Conservation (phyloP, 805 yeast genomes). For the Komagataella mondaviorum region DNA sequence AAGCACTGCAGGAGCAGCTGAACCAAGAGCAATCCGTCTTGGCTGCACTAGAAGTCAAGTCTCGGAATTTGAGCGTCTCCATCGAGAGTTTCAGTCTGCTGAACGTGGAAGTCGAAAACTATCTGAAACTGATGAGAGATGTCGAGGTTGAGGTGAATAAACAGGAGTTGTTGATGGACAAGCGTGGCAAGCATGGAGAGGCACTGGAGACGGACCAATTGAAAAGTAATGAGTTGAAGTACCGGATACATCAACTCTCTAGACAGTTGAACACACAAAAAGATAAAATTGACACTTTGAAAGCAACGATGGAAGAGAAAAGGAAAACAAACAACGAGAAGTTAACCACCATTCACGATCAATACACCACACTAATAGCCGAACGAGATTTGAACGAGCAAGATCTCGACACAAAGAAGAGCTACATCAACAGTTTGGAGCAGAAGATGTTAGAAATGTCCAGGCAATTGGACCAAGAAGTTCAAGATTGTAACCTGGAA, state of each 20-base stretch:
- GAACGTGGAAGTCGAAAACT: constrained; percentile 28
- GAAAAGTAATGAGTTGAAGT: constrained; percentile 23
- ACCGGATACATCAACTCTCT: constrained; percentile 31
- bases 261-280: constrained; percentile 34
- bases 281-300: constrained; percentile 31
- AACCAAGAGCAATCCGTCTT: constrained; percentile 23
- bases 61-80: constrained; percentile 37
- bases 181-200: constrained; percentile 25
- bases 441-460: constrained; percentile 23
- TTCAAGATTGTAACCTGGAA: constrained; percentile 37
- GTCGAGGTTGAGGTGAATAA: constrained; percentile 29
- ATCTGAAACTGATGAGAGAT: constrained; percentile 33
- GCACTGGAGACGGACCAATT: constrained; percentile 22
- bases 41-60: constrained; percentile 28
- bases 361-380: constrained; percentile 32
- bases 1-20: constrained; percentile 34
- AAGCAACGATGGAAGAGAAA: constrained; percentile 30
- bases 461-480: constrained; percentile 35
- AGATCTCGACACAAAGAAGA: constrained; percentile 32
- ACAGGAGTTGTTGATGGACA: constrained; percentile 25
- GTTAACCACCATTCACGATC: constrained; percentile 27
- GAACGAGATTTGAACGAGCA: constrained; percentile 34
- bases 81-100: constrained; percentile 44
- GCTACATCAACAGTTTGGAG: constrained; percentile 29
- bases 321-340: constrained; percentile 25